Evolutionary conservation across 208 protist genomes (phyloP).

Genomic region (Sergeia podlipaevii): DNA sequence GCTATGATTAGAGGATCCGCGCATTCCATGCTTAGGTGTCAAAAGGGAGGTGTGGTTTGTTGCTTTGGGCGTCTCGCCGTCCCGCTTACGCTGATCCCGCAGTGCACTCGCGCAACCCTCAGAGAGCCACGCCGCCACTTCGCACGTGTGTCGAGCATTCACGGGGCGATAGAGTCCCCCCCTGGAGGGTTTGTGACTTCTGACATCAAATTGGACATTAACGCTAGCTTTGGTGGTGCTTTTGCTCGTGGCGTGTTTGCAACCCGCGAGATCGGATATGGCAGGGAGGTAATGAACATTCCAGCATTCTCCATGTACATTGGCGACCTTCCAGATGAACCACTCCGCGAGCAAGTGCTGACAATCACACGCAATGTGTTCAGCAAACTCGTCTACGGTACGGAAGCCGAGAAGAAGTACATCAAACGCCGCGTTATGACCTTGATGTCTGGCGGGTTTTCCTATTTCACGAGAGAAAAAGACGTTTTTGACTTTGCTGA

Average conservation of each 20-base stretch:
- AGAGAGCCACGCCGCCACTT: constrained; percentile 20
- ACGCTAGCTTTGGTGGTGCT: constrained; percentile 62
- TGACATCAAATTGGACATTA: constrained; percentile 76
- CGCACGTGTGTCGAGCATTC: constrained; percentile 61
- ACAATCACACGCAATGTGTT: constrained; percentile 74
- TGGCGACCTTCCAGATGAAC: constrained; percentile 30
- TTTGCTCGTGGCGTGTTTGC: constrained; percentile 76
- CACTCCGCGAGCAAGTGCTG: constrained; percentile 68
- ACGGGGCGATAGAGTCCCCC: constrained; percentile 53
- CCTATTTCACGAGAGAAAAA: constrained; percentile 81
- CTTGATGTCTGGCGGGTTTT: constrained; percentile 80
- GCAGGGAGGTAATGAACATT: constrained; percentile 76
- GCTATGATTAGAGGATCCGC: neutral
- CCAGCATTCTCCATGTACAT: constrained; percentile 81
- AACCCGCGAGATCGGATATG: constrained; percentile 69
- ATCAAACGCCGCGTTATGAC: constrained; percentile 71
- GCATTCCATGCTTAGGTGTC: neutral
- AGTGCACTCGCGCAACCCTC: too few relatives aligned
- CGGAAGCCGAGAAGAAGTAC: constrained; percentile 55
- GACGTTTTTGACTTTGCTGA: constrained; percentile 85
- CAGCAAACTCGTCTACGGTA: constrained; percentile 53
- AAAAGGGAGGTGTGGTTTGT: neutral
- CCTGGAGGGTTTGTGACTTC: constrained; percentile 72
- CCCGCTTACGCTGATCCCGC: neutral
- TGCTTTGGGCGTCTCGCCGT: neutral